These are phyloP conservation scores for Tulasnella sp. DNA, from an alignment of 768 basidiomycete genomes.

Conservation along the genomic window DNA sequence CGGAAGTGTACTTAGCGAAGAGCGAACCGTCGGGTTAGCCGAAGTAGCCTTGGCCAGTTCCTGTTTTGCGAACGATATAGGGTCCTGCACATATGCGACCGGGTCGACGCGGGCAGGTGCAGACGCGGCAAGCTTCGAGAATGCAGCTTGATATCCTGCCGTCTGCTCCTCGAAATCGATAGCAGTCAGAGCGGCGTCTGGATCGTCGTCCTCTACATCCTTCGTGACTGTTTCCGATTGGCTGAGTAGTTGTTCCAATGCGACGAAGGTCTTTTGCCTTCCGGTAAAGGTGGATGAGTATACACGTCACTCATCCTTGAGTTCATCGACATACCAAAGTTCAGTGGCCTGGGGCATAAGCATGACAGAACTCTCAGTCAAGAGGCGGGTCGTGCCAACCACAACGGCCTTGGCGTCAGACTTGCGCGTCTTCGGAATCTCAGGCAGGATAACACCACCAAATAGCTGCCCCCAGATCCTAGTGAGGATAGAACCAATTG, in stretches of 20 bases:
- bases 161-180: constrained; percentile 87
- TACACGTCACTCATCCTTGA: neutral
- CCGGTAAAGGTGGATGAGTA: neutral
- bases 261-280: constrained; percentile 62
- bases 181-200: constrained; percentile 50
- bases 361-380: constrained; percentile 67
- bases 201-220: constrained; percentile 35
- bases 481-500: neutral
- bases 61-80: constrained; percentile 22
- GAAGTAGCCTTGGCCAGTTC: neutral
- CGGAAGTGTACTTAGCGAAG: neutral
- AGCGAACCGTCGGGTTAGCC: neutral
- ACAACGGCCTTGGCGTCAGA: constrained; percentile 79
- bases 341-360: constrained; percentile 49
- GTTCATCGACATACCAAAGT: constrained; percentile 44
- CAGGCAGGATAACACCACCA: constrained; percentile 64
- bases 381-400: constrained; percentile 66
- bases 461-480: constrained; percentile 76
- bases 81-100: constrained; percentile 29
- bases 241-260: constrained; percentile 64
- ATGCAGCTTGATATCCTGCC: constrained; percentile 88
- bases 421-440: constrained; percentile 65
- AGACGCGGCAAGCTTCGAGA: constrained; percentile 80
- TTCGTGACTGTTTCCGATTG: constrained; percentile 42
- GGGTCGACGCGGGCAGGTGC: constrained; percentile 50